Conservation (phyloP, 192 early-diverging fungal species). For the Obelidium mucronatum region DNA sequence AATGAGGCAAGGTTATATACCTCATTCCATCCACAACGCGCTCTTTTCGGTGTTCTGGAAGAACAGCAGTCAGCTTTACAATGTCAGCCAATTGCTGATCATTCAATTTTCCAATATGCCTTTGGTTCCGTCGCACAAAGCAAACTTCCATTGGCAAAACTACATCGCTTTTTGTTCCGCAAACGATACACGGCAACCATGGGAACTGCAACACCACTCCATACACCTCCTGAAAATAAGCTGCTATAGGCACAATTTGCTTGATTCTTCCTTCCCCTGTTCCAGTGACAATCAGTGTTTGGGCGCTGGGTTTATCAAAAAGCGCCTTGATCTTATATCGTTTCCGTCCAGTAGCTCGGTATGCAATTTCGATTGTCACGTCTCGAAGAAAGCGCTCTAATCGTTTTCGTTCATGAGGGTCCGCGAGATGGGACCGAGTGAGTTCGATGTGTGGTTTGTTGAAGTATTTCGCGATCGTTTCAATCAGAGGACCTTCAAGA, state of each 20-base stretch:
- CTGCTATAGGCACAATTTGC: conserved; percentile 59
- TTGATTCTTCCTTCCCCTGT: conserved; percentile 13
- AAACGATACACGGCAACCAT: conserved; percentile 72
- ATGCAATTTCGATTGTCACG: conserved; percentile 29
- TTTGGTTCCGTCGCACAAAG: conserved; percentile 74
- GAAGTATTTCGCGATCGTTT: conserved; percentile 33
- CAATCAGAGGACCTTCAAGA: conserved; percentile 22
- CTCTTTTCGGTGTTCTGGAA: conserved; percentile 29
- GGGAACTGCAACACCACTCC: conserved; percentile 71
- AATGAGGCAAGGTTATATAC: conserved; percentile 30
- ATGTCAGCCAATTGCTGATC: conserved; percentile 74
- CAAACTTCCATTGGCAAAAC: conserved; percentile 87
- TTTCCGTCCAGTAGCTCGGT: conserved; percentile 35
- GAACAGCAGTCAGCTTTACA: conserved; percentile 36
- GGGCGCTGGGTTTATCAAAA: conserved; percentile 15
- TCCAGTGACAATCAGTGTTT: conserved; percentile 33
- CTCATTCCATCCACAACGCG: conserved; percentile 35
- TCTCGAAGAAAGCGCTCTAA: conserved; percentile 34
- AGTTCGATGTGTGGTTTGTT: conserved; percentile 18
- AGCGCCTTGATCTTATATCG: conserved; percentile 36
- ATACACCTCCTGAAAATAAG: conserved; percentile 76
- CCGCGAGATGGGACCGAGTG: conserved; percentile 4
- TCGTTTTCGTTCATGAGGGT: conserved; percentile 30
- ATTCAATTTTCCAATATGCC: conserved; percentile 77
- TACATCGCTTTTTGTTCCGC: conserved; percentile 55